A percentile compares a stretch with the other conserved stretches of the same genome.
phyloP scores from a whole-genome alignment of 1,284 basidiomycete genomes.

The Ustilago bromivora region DNA sequence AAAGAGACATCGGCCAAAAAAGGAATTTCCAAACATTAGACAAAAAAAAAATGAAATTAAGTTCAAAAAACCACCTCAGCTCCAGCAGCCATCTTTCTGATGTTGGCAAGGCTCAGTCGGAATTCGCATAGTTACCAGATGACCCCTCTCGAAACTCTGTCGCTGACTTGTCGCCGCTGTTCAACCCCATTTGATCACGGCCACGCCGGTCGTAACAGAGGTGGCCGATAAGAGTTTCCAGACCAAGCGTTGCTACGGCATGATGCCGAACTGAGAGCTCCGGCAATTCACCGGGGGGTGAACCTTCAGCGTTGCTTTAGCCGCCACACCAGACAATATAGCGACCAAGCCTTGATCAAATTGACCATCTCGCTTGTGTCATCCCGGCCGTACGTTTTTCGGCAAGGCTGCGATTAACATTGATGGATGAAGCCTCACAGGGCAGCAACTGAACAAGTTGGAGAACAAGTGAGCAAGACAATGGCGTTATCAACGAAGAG shows the following conservation, averaged over 20 bases:
- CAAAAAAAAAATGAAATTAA: constrained; percentile 4
- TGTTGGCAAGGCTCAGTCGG: constrained; percentile 1
- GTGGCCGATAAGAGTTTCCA: neutral
- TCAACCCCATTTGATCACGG: neutral
- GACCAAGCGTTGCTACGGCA: neutral
- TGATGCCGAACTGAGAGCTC: neutral
- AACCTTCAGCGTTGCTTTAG: neutral
- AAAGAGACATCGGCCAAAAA: constrained; percentile 17
- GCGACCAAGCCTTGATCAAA: neutral
- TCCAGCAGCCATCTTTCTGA: neutral
- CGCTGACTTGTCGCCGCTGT: neutral
- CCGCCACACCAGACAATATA: neutral
- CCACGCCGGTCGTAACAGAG: neutral
- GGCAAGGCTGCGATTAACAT: neutral
- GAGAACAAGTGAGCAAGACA: neutral
- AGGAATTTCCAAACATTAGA: neutral
- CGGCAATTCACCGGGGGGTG: constrained; percentile 4
- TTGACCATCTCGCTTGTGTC: neutral
- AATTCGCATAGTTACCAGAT: neutral
- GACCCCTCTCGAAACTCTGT: neutral
- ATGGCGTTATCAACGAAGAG: neutral
- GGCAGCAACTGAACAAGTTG: neutral
- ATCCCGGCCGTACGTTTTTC: neutral
- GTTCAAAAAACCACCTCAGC: neutral
- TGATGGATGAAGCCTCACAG: neutral